Evolutionary conservation across 176 grass and related monocot genomes (phyloP), one percentile per base, ranked within the genome.

Genomic region (Pontederia paniculata): DNA sequence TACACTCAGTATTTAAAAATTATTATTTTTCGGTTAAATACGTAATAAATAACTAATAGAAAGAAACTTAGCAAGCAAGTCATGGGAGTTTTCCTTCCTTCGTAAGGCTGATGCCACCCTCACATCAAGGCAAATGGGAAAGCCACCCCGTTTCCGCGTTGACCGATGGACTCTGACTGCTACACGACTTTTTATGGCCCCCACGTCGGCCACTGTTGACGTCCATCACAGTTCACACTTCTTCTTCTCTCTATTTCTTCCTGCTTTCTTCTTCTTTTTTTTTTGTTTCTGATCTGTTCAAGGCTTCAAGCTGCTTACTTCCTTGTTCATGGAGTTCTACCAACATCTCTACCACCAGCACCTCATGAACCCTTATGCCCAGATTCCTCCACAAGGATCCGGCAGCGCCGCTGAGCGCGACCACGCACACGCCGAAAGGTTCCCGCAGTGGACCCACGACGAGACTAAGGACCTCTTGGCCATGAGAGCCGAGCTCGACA

Each of bases 391-490:
- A 6, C 28, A 37, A 37, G 28, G 28, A 6, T 37, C 28, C 1
- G 28, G 28, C 5, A 6, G 28, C 28, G 28, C 28, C 28, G 28
- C 28, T 6, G 28, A 37, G 28, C 28, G 28, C 3, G 28, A 37
- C 31, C 10, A 0, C 17, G 11, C 17, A 16, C 10, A 12, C 28
- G 22, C 5, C 9, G 59, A 62, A 7, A 19, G 42, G n/a, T 7
- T 62, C 28, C 59, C 59, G 17, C 42, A 62, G 18, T 62, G 59
- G 59, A 62, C 42, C n/a, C n/a, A 47, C 43, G 59, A 45, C 42
- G 59, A 62, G 59, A 62, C 59, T 18, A 12, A 5, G 2, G 42
- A 47, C 9, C 21, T 62, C 18, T 41, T 62, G 42, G 42, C 59
- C 59, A 46, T 62, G 10, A 37, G 59, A 10, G 43, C 59, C 4